Evolutionary conservation across 306 rosid species (phyloP).

Genomic region (Cucurbita argyrosperma): DNA sequence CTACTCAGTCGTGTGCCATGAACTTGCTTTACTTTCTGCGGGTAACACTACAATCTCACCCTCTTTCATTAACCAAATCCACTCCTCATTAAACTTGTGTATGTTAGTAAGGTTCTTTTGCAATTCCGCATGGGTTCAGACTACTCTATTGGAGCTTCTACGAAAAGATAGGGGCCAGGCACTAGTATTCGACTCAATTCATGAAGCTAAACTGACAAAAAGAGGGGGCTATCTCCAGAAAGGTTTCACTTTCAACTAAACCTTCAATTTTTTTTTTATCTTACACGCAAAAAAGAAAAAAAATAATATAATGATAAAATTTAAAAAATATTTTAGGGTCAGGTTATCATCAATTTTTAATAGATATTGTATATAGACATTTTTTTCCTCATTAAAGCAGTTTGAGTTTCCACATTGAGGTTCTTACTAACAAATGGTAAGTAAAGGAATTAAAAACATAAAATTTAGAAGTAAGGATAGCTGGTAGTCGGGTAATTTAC

Average conservation of each 20-base stretch:
- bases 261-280: too few relatives aligned
- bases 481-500: not conserved
- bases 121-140: not conserved
- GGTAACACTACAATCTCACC: not conserved
- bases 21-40: not conserved
- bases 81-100: not conserved
- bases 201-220: not conserved
- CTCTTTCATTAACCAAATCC: not conserved
- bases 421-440: too few relatives aligned
- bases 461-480: too few relatives aligned
- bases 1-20: not conserved
- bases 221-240: not conserved
- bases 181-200: not conserved
- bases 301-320: too few relatives aligned
- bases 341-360: too few relatives aligned
- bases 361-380: too few relatives aligned
- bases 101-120: not conserved
- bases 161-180: not conserved
- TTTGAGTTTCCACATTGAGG: too few relatives aligned
- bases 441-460: too few relatives aligned
- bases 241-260: not conserved
- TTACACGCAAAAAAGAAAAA: too few relatives aligned
- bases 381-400: too few relatives aligned
- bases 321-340: too few relatives aligned
- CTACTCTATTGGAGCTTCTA: not conserved